Base-by-base conservation (phyloP, 305 asterid genomes). In the Lippia alba region DNA sequence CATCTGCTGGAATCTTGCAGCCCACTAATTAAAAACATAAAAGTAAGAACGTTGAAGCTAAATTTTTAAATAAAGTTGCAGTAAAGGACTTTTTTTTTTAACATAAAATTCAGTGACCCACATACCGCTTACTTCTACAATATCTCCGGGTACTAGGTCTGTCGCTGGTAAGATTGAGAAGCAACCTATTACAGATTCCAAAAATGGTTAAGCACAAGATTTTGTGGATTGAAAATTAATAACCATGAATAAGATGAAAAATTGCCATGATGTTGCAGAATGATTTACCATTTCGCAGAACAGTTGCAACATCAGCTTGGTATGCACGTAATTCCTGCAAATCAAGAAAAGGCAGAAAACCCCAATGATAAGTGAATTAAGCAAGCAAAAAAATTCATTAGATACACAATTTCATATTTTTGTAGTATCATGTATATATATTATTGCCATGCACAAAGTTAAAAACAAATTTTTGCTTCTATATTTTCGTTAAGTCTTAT, bases 271-370 rank as follows among this genome's bases (percentile, higher is more conserved):
- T 56, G 64, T 16, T 65, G 70, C 8, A 67, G 20, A 50, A 46
- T 39, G 50, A 70, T 74, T 81, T 85, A 94, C 99, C 99, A 76
- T 91, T 91, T 78, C 99, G 78, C 66, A 91, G 67, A 83, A 91
- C 97, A 75, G 99, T 91, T 70, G 99, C 99, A 64, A 89, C 87
- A 68, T 91, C 99, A 83, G 99, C 99, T 89, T 94, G 97, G 76
- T 94, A 91, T 68, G 99, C 99, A 71, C 96, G 97, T 64, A 94
- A 79, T 76, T 94, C 97, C 99, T 94, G 85, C 74, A 61, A 72
- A 71, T 67, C 72, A 84, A 44, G 69, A 67, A 46, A 58, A 66
- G 56, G 77, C 63, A 66, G 20, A 59, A 67, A 58, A 65, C 71
- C 66, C 39, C 53, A 72, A 46, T 61, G 44, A 62, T 45, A 50